phyloP scores from a whole-genome alignment of 257 asterid species.

The Petunia axillaris region DNA sequence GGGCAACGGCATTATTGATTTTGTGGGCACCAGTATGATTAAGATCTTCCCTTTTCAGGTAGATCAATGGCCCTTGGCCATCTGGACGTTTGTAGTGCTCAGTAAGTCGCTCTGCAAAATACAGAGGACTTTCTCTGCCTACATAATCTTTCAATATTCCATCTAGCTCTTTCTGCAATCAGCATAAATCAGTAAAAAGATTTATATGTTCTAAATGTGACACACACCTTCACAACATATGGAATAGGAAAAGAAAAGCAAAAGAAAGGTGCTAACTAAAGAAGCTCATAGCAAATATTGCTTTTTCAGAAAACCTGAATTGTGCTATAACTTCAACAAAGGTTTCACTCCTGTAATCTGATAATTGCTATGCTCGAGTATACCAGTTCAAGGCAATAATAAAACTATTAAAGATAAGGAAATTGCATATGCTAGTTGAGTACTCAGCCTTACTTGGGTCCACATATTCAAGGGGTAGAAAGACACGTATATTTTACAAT shows the following conservation, averaged over 20 bases:
- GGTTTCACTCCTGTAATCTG: background rate
- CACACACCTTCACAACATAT: background rate
- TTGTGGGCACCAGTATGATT: slow-evolving; percentile 99
- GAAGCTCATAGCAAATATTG: background rate
- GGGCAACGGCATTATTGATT: slow-evolving; percentile 89
- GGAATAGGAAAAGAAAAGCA: background rate
- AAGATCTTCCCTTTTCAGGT: slow-evolving; percentile 92
- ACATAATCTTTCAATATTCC: slow-evolving; percentile 92
- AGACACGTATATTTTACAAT: background rate
- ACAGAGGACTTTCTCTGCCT: slow-evolving; percentile 94
- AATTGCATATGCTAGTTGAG: background rate
- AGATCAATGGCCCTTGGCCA: slow-evolving; percentile 83
- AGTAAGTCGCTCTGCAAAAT: slow-evolving; percentile 86
- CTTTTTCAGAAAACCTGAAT: slow-evolving; percentile 7
- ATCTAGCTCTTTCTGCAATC: slow-evolving; percentile 68
- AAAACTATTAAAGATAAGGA: background rate
- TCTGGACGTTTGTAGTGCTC: slow-evolving; percentile 74
- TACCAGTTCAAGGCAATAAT: slow-evolving; percentile 5
- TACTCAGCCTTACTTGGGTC: slow-evolving; percentile 8
- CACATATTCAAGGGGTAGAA: background rate
- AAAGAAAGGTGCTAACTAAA: background rate
- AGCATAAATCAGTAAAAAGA: background rate
- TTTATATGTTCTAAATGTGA: background rate
- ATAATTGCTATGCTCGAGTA: background rate
- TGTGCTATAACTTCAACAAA: background rate